Evolutionary conservation across 2,329 filamentous ascomycete species (phyloP), one percentile per base, ranked within the genome.

Genomic region (Metarhizium robertsii): DNA sequence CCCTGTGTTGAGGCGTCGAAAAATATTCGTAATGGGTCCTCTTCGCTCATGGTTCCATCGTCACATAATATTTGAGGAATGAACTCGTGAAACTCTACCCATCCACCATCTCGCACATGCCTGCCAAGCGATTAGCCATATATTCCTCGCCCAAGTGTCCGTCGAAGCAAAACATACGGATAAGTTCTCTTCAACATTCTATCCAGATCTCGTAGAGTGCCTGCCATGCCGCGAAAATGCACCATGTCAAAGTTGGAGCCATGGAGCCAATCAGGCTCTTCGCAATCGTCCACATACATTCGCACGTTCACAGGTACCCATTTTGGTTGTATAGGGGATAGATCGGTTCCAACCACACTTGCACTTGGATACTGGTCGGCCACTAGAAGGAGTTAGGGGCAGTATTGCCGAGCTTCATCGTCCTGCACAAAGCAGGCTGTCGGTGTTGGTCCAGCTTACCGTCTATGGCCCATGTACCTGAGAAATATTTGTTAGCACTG

Each of bases 241-340:
- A 85, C 76, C 59, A 79, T 75, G 64, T 85, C 81, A 62, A 80
- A 84, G 53, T 77, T 70, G 4, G 72, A 67, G 52, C 78, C 80
- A 30, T 71, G 70, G 4, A 69, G 59, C 84, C 84, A 87, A 8
- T 79, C 74, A 50, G 79, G 73, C 59, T 85, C 69, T 56, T 71
- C 80, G 52, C 78, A 76, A 62, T 86, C 83, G 61, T 86, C 83
- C 10, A 87, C 75, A 56, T 84, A 71, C 68, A 85, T 85, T 7
- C 73, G 73, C n/a, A 81, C 74, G 62, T 86, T 86, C 11, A 78
- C 74, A 16, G 82, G 83, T 13, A 85, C 73, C 67, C 71, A 74
- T 40, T 66, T 67, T 2, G 74, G 72, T 59, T 78, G 75, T 20
- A 77, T 77, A 2, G 75, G 73, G 3, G 73, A 75, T 18, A 77